Evolutionary conservation across 1,139 yeast genomes (phyloP), one percentile per base, ranked within the genome.

Genomic region (Hyphopichia fennica): DNA sequence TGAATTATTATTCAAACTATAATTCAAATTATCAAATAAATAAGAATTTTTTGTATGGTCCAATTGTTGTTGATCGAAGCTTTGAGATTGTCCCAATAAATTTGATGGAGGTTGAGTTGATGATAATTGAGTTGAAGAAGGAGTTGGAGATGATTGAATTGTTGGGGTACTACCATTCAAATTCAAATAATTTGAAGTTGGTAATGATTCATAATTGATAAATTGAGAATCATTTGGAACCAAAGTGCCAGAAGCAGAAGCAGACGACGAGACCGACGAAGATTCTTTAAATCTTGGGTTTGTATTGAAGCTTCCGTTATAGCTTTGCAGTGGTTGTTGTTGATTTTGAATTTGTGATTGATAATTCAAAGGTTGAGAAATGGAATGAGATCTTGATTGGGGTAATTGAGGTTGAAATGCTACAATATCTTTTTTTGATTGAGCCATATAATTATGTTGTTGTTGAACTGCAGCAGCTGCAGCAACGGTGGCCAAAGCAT

Each of bases 391-490:
- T 44, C 48, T 19, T 42, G 50, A 7, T 46, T 47, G 19, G 42
- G 47, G 19, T 44, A 49, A 15, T 43, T 14, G 18, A 29, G 7
- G 14, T 27, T 27, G 30, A 22, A 7, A 16, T 39, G 35, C 23
- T 22, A 7, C 9, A 22, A 22, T 10, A 22, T 7, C 29, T 32
- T 35, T 34, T 41, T 33, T 55, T 29, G 52, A 53, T 38, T 49
- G 57, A 23, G 45, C 47, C 36, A 51, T 45, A 15, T 49, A 53
- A 19, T 47, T 46, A 36, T 56, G 58, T 28, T 57, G 58, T 17
- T 55, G 65, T 34, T 56, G 54, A 31, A 51, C 52, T n/a, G 65
- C 64, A 7, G 67, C 65, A 1, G 67, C 66, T 1, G 65, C 63
- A 3, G 66, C 65, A 5, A 60, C 66, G 2, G 67, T 58, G 11